Evolutionary conservation across 371 early-diverging fungal genomes (phyloP), one percentile per base, ranked within the genome.

Genomic region (Mucor plumbeus): DNA sequence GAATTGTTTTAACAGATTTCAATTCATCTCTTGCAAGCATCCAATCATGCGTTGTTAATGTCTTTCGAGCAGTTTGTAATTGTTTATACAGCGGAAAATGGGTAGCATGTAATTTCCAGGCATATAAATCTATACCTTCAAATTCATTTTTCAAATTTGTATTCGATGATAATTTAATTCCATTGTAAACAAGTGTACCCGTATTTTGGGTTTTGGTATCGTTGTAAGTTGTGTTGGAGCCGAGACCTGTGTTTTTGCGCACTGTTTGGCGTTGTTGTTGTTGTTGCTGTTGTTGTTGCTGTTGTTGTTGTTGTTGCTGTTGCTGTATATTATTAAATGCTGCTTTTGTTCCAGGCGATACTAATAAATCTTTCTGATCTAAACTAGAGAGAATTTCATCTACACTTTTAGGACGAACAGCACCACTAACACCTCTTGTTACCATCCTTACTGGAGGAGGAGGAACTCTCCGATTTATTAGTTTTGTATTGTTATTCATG

Each of bases 11-110:
- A 41, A 91, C 74, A 21, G 88, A 84, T 64, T 91, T 91, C 31
- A 92, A 73, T 72, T 97, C 96, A 66, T 95, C 94, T 21, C 93
- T 87, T 3, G 92, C 95, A 21, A 92, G 77, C 90, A 87, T 88
- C 95, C 95, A 95, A 71, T 95, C 93, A 62, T 85, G 86, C 10
- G 94, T 92, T 4, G 86, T 85, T 8, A 96, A 69, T 3, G 83
- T 82, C 68, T 95, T 95, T 14, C 83, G 81, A 6, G 94, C 90
- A 5, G 85, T 78, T 56, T 89, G 89, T 3, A 95, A 64, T 7
- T 87, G 68, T 43, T 87, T 87, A 59, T 84, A 83, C 4, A 96
- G 76, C 5, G 95, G 93, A 56, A 90, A 88, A 26, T 84, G 74
- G 40, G 87, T 88, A 10, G 90, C 89, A 60, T 87, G 87, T 21